Conservation (phyloP, 805 yeast genomes). For the Schwanniomyces vanrijiae region DNA sequence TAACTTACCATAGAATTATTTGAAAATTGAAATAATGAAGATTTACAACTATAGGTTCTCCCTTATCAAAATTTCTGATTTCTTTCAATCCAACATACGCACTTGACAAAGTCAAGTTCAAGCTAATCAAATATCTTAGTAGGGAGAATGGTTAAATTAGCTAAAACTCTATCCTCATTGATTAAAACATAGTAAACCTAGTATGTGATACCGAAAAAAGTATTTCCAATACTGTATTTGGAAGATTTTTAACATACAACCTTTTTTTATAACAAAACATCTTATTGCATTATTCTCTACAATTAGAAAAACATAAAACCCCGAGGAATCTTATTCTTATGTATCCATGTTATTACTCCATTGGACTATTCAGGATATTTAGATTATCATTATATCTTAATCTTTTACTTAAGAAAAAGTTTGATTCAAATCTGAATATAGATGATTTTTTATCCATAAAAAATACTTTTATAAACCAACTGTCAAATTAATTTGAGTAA, state of each 20-base stretch:
- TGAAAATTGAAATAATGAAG: too few species aligned
- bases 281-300: conserved; percentile 46
- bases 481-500: conserved; percentile 19
- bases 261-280: conserved; percentile 47
- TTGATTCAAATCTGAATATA: conserved; percentile 21
- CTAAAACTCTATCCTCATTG: conserved; percentile 20
- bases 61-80: conserved; percentile 46
- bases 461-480: conserved; percentile 17
- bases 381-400: conserved; percentile 46
- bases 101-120: conserved; percentile 61
- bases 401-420: conserved; percentile 18
- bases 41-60: conserved; percentile 51
- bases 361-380: conserved; percentile 57
- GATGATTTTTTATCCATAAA: conserved; percentile 20
- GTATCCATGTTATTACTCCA: conserved; percentile 63
- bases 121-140: conserved; percentile 44
- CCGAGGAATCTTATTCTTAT: conserved; percentile 26
- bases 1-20: conserved; percentile 62
- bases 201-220: conserved; percentile 34
- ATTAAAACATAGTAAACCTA: conserved; percentile 53
- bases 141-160: conserved; percentile 33
- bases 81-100: conserved; percentile 57
- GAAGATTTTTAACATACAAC: conserved; percentile 47
- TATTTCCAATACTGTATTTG: conserved; percentile 44
- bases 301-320: conserved; percentile 37